Conservation (phyloP, 1,139 yeast species). For the Kodamaea alishanica region DNA sequence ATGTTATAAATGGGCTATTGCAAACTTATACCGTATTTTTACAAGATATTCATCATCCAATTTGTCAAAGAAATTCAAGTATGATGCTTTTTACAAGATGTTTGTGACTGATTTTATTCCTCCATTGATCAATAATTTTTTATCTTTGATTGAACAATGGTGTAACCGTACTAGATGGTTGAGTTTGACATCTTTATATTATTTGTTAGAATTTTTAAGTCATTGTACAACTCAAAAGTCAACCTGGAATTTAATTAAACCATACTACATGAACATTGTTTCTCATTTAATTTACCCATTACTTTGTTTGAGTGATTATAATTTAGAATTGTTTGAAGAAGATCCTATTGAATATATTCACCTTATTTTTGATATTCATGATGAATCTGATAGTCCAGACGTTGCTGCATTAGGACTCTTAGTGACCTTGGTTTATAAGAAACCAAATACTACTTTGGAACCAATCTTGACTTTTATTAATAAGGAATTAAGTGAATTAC, state of each 20-base stretch:
- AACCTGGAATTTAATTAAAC: constrained; percentile 69
- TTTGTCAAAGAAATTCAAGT: constrained; percentile 48
- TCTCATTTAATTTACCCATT: constrained; percentile 77
- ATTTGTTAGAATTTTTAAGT: constrained; percentile 66
- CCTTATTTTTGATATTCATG: constrained; percentile 66
- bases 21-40: constrained; percentile 72
- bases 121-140: constrained; percentile 60
- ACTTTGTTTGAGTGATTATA: constrained; percentile 65
- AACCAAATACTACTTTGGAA: constrained; percentile 57
- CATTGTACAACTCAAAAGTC: constrained; percentile 64
- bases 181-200: constrained; percentile 61
- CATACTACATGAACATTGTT: constrained; percentile 63
- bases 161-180: constrained; percentile 65
- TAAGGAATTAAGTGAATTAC: constrained; percentile 44
- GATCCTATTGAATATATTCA: constrained; percentile 93
- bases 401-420: constrained; percentile 62
- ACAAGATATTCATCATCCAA: constrained; percentile 61
- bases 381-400: constrained; percentile 60
- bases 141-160: constrained; percentile 72
- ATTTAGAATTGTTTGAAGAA: constrained; percentile 72
- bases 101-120: constrained; percentile 64
- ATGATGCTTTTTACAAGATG: constrained; percentile 46
- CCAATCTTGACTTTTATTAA: constrained; percentile 67
- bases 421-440: constrained; percentile 63
- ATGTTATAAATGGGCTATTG: constrained; percentile 88